These are phyloP conservation scores for Lactarius hengduanensis DNA, from an alignment of 768 basidiomycete species.

Conservation along the genomic window DNA sequence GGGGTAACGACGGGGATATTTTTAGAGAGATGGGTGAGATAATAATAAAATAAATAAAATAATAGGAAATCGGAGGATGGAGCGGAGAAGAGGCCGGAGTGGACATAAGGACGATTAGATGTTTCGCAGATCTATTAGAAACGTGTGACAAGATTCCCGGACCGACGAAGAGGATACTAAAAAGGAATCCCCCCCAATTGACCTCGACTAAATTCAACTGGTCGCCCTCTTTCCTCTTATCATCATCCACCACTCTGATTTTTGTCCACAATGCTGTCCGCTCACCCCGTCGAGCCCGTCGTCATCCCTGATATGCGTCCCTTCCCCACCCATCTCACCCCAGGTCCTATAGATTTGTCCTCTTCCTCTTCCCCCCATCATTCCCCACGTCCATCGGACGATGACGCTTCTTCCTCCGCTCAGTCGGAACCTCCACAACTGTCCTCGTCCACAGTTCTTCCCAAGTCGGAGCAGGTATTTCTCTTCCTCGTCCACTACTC, in stretches of 20 bases:
- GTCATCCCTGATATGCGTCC: constrained; percentile 39
- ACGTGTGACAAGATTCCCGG: background rate
- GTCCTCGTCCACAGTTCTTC: constrained; percentile 14
- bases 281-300: background rate
- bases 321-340: constrained; percentile 36
- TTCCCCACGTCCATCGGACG: constrained; percentile 9
- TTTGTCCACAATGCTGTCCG: constrained; percentile 9
- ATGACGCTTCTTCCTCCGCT: background rate
- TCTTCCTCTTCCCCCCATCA: constrained; percentile 23
- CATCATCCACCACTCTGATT: constrained; percentile 5
- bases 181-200: background rate
- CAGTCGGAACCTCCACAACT: constrained; percentile 5
- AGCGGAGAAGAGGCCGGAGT: background rate
- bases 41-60: background rate
- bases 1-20: background rate
- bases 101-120: constrained; percentile 3
- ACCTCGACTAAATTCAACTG: background rate
- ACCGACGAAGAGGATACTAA: background rate
- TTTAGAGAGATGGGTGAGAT: background rate
- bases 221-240: constrained; percentile 13
- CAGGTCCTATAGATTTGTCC: constrained; percentile 29
- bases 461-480: constrained; percentile 22
- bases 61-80: background rate
- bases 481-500: constrained; percentile 1
- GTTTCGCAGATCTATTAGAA: background rate